Conservation (phyloP, 495 filamentous ascomycete genomes). For the Xanthoparmelia taractica region DNA sequence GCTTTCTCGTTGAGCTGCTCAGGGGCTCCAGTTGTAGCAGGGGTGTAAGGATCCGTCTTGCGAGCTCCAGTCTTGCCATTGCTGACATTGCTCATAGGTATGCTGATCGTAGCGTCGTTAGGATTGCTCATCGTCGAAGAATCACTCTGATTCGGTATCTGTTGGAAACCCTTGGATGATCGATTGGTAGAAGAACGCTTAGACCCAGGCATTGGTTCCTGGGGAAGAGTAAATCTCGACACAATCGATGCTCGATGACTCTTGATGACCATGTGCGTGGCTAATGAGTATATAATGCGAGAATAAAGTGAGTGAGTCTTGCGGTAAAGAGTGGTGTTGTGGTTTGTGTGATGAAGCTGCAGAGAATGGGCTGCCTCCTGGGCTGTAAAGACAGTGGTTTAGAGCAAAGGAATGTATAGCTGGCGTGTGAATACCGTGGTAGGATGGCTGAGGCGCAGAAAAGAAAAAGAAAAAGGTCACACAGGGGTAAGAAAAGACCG, state of each 20-base stretch:
- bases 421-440: not conserved
- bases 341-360: not conserved
- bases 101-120: constrained; percentile 54
- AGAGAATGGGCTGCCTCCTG: constrained; percentile 7
- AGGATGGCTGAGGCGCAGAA: constrained; percentile 1
- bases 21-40: constrained; percentile 24
- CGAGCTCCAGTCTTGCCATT: constrained; percentile 37
- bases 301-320: not conserved
- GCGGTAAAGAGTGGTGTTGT: not conserved
- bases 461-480: not conserved
- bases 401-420: constrained; percentile 29
- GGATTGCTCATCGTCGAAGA: constrained; percentile 35
- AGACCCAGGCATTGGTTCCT: constrained; percentile 21
- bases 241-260: not conserved
- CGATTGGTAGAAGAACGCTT: constrained; percentile 22
- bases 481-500: not conserved
- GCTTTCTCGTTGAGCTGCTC: constrained; percentile 22
- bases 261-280: constrained; percentile 3
- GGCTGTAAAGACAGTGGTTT: constrained; percentile 13
- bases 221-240: not conserved
- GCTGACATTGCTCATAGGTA: constrained; percentile 43
- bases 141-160: constrained; percentile 32
- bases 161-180: constrained; percentile 38
- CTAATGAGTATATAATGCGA: constrained; percentile 7
- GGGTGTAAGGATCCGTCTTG: constrained; percentile 31